phyloP scores from a whole-genome alignment of 1,139 yeast genomes.

The Blastobotrys buckinghamii region DNA sequence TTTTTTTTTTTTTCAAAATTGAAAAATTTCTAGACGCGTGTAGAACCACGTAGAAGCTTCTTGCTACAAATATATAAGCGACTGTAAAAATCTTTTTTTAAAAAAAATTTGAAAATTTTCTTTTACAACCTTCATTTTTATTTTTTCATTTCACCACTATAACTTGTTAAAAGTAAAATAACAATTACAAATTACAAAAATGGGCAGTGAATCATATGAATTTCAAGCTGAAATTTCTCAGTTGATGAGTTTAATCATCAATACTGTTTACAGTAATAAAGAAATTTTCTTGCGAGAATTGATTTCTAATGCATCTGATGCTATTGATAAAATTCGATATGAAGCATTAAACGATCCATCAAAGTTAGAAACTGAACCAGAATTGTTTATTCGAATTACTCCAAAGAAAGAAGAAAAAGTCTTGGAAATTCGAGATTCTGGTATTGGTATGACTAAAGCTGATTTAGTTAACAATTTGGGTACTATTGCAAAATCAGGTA shows the following conservation, averaged over 20 bases:
- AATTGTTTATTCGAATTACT: constrained; percentile 92
- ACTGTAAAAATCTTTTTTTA: neutral
- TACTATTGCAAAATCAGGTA: constrained; percentile 99
- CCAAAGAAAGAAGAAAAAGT: constrained; percentile 94
- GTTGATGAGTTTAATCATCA: constrained; percentile 99
- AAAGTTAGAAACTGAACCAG: constrained; percentile 91
- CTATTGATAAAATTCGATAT: constrained; percentile 94
- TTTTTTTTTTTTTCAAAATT: neutral
- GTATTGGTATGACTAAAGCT: constrained; percentile 99
- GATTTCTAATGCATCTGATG: constrained; percentile 97
- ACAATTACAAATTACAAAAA: neutral
- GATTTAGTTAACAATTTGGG: constrained; percentile 99
- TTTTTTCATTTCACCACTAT: neutral
- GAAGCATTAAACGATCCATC: constrained; percentile 91
- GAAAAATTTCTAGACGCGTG: constrained; percentile 3
- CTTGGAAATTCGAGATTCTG: constrained; percentile 96
- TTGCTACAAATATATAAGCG: constrained; percentile 3
- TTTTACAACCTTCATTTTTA: neutral
- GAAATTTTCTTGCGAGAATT: constrained; percentile 99
- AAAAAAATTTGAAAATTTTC: too few relatives aligned
- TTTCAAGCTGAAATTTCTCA: constrained; percentile 99
- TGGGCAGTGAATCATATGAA: constrained; percentile 44
- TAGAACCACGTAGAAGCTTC: constrained; percentile 17
- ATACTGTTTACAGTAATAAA: constrained; percentile 99
- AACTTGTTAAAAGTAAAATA: neutral